Evolutionary conservation across 345 rosid species (phyloP), one percentile per base, ranked within the genome.

Genomic region (Sisymbrium irio): DNA sequence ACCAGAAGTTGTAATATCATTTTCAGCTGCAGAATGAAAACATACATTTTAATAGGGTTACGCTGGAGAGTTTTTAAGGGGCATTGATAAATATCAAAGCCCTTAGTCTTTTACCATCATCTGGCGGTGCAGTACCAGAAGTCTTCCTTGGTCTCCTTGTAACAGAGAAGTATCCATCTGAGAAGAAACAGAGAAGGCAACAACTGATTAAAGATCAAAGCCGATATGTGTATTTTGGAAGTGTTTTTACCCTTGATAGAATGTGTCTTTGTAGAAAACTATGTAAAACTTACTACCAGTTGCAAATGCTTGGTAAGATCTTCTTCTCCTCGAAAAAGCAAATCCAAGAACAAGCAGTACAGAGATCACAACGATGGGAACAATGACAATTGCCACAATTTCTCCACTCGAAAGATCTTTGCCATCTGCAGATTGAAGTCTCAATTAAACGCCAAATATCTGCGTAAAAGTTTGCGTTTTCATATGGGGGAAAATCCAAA

Each of bases 1-100:
- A 22, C 82, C 86, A 47, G 36, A 63, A 40, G 49, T 63, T 19
- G 77, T 55, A 25, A 79, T 72, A 3, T 79, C 83, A 46, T 22
- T 22, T 3, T 22, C 57, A 68, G 1, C 91, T 85, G 47, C 76
- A 62, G 5, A 62, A 22, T 8, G 2, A 36, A 51, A n/a, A 3
- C 2, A 15, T 18, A 32, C 3, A 19, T 27, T 2, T 27, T 27
- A 22, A 22, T 27, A 30, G 17, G 30, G 15, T 70, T 70, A 30
- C 4, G 25, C 15, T 30, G 3, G 5, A 40, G 9, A 68, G 6
- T 42, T 42, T 69, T 62, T 54, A 11, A 30, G 44, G 33, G 42
- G 13, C 20, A 28, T 30, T 30, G 25, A 22, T 22, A 22, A 11
- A 46, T 47, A 17, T 65, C 45, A 47, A 33, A 5, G 7, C 6